Conservation (phyloP, 2,329 filamentous ascomycete species). For the Xylariaceae sp. region DNA sequence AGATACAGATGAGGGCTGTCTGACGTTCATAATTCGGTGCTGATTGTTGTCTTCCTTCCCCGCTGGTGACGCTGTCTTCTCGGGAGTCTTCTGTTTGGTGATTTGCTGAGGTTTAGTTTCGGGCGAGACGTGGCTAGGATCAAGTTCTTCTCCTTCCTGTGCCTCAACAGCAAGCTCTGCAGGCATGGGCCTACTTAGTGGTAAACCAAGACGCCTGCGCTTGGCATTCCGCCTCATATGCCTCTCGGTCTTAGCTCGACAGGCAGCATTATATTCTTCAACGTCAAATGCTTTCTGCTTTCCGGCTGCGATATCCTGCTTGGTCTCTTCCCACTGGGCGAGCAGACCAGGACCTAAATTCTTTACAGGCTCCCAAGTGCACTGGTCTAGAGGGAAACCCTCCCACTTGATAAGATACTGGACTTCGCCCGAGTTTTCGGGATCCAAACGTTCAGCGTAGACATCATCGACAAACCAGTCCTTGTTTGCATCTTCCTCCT, state of each 20-base stretch:
- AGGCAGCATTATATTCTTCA: slow-evolving; percentile 41
- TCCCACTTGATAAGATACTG: slow-evolving; percentile 68
- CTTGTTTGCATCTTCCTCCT: slow-evolving; percentile 41
- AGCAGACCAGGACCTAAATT: slow-evolving; percentile 46
- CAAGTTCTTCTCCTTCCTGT: slow-evolving; percentile 25
- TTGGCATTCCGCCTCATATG: slow-evolving; percentile 49
- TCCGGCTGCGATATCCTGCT: slow-evolving; percentile 40
- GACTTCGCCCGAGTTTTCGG: slow-evolving; percentile 32
- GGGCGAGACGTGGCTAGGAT: slow-evolving; percentile 2
- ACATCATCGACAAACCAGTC: slow-evolving; percentile 60
- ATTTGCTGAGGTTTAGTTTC: slow-evolving; percentile 10
- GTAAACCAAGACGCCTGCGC: slow-evolving; percentile 43
- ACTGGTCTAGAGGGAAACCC: slow-evolving; percentile 58
- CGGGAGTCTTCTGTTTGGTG: slow-evolving; percentile 28
- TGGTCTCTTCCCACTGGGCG: slow-evolving; percentile 47
- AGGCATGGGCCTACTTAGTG: slow-evolving; percentile 28
- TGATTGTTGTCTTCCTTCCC: background rate
- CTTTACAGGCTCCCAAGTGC: slow-evolving; percentile 58
- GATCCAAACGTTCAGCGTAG: slow-evolving; percentile 46
- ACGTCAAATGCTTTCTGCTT: slow-evolving; percentile 43
- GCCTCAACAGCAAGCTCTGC: slow-evolving; percentile 24
- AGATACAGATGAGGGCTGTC: slow-evolving; percentile 11
- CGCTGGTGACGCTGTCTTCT: slow-evolving; percentile 16
- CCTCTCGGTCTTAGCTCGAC: slow-evolving; percentile 38
- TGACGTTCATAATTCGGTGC: slow-evolving; percentile 6